Percentiles rank a stretch among this genome's conserved stretches.
These are phyloP conservation scores for Aegilops longissima DNA, from an alignment of 176 grass and related monocot genomes.

Conservation along the genomic window DNA sequence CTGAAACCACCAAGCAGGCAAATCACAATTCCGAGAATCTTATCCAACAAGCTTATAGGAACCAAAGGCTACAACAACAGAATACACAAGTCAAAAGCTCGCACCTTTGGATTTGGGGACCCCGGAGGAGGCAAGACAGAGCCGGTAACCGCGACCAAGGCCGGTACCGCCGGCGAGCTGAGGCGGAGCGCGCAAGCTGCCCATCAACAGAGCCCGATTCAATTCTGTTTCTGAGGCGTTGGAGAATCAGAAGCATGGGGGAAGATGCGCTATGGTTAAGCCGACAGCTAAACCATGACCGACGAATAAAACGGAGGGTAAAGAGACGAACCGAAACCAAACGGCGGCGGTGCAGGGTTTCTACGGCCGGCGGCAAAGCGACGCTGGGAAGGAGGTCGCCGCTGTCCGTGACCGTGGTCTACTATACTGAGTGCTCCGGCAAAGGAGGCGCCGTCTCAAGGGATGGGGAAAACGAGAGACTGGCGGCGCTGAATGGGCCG, in stretches of 20 bases:
- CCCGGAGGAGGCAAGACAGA: background rate
- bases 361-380: background rate
- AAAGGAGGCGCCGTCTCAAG: background rate
- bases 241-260: background rate
- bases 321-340: background rate
- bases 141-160: background rate
- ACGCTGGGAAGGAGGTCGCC: background rate
- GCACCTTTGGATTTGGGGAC: slow-evolving; percentile 30
- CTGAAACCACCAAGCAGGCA: slow-evolving; percentile 33
- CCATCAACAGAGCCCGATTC: slow-evolving; percentile 26
- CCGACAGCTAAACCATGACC: background rate
- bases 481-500: background rate
- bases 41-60: background rate
- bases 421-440: background rate
- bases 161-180: background rate
- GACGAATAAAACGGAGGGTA: background rate
- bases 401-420: background rate
- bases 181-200: slow-evolving; percentile 36
- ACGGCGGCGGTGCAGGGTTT: background rate
- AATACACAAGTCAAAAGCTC: background rate
- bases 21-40: background rate
- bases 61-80: background rate
- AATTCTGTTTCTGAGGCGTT: slow-evolving; percentile 10
- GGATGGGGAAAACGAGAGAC: background rate
- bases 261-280: background rate